A percentile compares a stretch with the other conserved stretches of the same genome.
These are phyloP conservation scores for Phytophthora sansomeana DNA, from an alignment of 352 stramenopile species.

Conservation along the genomic window DNA sequence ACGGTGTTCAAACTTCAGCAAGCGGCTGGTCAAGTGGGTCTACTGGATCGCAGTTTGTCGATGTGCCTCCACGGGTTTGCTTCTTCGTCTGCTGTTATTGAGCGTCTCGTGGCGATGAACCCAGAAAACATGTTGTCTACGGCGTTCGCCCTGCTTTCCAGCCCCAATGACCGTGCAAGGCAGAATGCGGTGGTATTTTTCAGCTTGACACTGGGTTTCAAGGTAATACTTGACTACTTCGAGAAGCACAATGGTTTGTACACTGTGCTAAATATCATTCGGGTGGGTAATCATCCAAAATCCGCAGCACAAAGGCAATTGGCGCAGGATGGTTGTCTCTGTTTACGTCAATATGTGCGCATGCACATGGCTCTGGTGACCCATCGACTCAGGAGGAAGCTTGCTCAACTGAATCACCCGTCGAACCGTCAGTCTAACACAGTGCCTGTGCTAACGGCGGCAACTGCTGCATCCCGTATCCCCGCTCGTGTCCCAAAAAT, in stretches of 20 bases:
- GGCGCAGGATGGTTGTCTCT: conserved; percentile 85
- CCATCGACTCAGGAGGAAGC: conserved; percentile 68
- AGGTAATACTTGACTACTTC: conserved; percentile 85
- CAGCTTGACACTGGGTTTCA: conserved; percentile 81
- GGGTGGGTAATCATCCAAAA: conserved; percentile 79
- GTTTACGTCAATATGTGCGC: conserved; percentile 83
- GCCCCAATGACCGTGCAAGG: conserved; percentile 78
- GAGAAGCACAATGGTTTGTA: conserved; percentile 88
- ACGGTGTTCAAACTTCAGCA: conserved; percentile 66
- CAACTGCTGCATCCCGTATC: conserved; percentile 60
- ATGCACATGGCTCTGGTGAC: conserved; percentile 83
- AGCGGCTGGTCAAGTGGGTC: conserved; percentile 56
- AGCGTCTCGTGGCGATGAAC: conserved; percentile 70
- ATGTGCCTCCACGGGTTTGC: conserved; percentile 89
- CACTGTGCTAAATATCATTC: conserved; percentile 87
- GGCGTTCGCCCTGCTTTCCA: conserved; percentile 73
- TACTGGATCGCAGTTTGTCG: conserved; percentile 79
- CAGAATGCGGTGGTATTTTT: conserved; percentile 90
- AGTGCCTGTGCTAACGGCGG: conserved; percentile 55
- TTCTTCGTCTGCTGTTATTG: conserved; percentile 80
- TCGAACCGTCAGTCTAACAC: conserved; percentile 52
- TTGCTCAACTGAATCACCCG: conserved; percentile 67
- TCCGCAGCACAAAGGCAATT: conserved; percentile 80
- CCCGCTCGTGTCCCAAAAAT: conserved; percentile 79
- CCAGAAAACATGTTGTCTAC: conserved; percentile 66